Evolutionary conservation across 1,284 basidiomycete genomes (phyloP).

Genomic region (Boletus putidus): DNA sequence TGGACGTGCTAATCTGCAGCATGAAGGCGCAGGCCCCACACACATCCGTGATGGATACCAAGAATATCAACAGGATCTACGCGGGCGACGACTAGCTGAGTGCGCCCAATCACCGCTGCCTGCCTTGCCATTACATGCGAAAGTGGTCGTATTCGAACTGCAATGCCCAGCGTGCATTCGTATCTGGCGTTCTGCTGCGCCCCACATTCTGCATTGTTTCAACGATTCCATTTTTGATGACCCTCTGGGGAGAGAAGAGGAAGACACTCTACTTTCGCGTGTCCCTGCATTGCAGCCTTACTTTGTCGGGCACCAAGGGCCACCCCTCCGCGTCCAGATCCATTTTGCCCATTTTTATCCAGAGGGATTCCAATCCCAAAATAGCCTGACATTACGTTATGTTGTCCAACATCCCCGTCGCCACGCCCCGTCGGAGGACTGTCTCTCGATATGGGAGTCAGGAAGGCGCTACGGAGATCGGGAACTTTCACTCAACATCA

Average conservation of each 20-base stretch:
- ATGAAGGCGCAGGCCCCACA: not conserved
- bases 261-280: not conserved
- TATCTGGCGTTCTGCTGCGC: constrained; percentile 6
- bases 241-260: too few species aligned
- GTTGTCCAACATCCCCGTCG: not conserved
- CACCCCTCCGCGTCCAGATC: not conserved
- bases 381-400: not conserved
- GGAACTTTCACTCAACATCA: too few species aligned
- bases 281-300: constrained; percentile 1
- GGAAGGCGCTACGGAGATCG: too few species aligned
- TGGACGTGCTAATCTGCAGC: not conserved
- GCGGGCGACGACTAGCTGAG: not conserved
- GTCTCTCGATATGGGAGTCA: too few species aligned
- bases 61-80: not conserved
- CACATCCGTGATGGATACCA: not conserved
- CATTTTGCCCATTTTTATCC: not conserved
- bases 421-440: too few species aligned
- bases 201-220: not conserved
- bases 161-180: not conserved
- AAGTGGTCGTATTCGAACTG: not conserved
- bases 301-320: not conserved
- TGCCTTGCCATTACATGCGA: not conserved
- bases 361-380: not conserved
- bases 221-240: not conserved
- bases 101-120: not conserved